Evolutionary conservation across 306 rosid species (phyloP).

Genomic region (Vachellia collinsii): DNA sequence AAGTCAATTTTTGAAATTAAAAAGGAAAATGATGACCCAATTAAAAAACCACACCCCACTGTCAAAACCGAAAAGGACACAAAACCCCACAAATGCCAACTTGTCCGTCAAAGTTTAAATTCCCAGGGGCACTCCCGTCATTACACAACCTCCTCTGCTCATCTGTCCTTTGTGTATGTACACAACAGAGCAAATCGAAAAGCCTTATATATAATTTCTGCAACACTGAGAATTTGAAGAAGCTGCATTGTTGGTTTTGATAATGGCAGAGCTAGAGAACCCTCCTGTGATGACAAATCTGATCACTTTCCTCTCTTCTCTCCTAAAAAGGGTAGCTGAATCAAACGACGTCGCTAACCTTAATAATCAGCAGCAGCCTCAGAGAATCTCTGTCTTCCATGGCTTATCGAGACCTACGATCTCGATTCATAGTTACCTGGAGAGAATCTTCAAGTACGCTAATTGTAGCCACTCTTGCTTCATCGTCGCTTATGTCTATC

Average conservation of each 20-base stretch:
- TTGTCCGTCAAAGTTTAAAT: slow-evolving; percentile 34
- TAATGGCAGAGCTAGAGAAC: slow-evolving; percentile 86
- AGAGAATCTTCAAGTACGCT: slow-evolving; percentile 92
- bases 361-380: slow-evolving; percentile 47
- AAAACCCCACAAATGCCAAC: slow-evolving; percentile 43
- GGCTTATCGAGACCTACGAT: slow-evolving; percentile 83
- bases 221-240: slow-evolving; percentile 41
- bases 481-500: slow-evolving; percentile 87
- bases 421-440: slow-evolving; percentile 76
- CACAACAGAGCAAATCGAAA: neutral
- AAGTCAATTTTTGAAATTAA: slow-evolving; percentile 49
- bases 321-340: slow-evolving; percentile 79
- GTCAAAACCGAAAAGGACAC: slow-evolving; percentile 45
- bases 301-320: slow-evolving; percentile 75
- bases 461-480: slow-evolving; percentile 91
- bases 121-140: slow-evolving; percentile 37
- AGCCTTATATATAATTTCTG: neutral
- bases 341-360: slow-evolving; percentile 62
- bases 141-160: neutral
- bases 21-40: slow-evolving; percentile 38
- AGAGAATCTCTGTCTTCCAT: slow-evolving; percentile 83
- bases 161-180: neutral
- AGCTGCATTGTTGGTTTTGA: slow-evolving; percentile 7
- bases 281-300: slow-evolving; percentile 73
- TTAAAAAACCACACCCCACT: slow-evolving; percentile 17